These are phyloP conservation scores for Colletotrichum abscissum DNA, from an alignment of 2,329 filamentous ascomycete genomes.

Conservation along the genomic window DNA sequence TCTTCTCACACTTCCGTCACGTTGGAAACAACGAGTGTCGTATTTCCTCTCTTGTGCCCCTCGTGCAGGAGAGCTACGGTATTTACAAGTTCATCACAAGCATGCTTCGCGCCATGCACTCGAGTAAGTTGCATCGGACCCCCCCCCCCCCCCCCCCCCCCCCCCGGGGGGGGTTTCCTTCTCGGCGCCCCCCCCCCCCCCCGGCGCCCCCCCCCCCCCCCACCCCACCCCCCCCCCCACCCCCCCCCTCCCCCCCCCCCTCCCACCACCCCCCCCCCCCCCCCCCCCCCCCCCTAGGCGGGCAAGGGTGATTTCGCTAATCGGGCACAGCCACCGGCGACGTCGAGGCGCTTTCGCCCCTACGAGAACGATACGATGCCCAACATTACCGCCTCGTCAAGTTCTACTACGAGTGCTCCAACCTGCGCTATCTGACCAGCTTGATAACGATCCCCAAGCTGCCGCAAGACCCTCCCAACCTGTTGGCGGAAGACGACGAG, in stretches of 20 bases:
- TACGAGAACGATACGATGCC: slow-evolving; percentile 90
- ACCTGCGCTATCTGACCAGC: slow-evolving; percentile 94
- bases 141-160: neutral
- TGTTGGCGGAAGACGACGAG: slow-evolving; percentile 86
- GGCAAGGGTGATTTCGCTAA: slow-evolving; percentile 37
- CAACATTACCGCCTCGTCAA: slow-evolving; percentile 97
- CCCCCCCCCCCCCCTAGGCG: neutral
- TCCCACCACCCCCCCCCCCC: too few species aligned
- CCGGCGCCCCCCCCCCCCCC: too few species aligned
- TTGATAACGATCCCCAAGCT: slow-evolving; percentile 96
- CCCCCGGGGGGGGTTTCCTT: too few species aligned
- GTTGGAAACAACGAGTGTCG: slow-evolving; percentile 96
- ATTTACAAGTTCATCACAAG: slow-evolving; percentile 99
- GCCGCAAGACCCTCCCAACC: slow-evolving; percentile 91
- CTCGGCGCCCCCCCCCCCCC: too few species aligned
- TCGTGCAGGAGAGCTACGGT: slow-evolving; percentile 98
- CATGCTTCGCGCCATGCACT: slow-evolving; percentile 99
- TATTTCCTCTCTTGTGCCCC: slow-evolving; percentile 90
- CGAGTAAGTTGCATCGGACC: slow-evolving; percentile 67
- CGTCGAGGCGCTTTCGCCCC: slow-evolving; percentile 88
- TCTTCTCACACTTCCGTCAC: slow-evolving; percentile 95
- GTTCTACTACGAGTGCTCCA: slow-evolving; percentile 99
- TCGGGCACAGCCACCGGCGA: slow-evolving; percentile 80
- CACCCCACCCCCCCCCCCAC: neutral
- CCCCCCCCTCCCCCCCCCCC: neutral